These are phyloP conservation scores for Phaeosphaeria sp. DNA, from an alignment of 2,329 filamentous ascomycete genomes.

Conservation along the genomic window DNA sequence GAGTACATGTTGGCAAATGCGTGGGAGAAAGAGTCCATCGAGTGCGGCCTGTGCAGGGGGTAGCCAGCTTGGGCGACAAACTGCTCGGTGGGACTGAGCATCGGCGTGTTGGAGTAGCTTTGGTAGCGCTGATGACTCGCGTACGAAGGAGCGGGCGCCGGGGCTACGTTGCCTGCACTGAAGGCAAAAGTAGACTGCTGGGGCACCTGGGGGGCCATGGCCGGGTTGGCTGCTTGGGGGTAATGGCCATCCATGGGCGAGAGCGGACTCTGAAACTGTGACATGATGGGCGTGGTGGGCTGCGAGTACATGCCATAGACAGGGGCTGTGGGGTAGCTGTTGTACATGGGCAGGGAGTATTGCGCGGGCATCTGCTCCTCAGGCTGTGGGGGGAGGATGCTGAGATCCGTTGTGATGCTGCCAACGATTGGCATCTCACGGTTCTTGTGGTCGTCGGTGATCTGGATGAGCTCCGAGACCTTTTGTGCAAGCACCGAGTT, in stretches of 20 bases:
- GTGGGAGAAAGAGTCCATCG: conserved; percentile 30
- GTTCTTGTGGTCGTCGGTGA: conserved; percentile 96
- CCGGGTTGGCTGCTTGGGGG: conserved; percentile 15
- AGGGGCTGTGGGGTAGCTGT: conserved; percentile 29
- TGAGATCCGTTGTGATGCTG: conserved; percentile 24
- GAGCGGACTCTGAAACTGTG: conserved; percentile 26
- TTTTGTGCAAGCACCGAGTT: conserved; percentile 81
- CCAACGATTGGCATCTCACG: conserved; percentile 35
- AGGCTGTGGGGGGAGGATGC: conserved; percentile 18
- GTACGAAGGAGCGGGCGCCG: conserved; percentile 15
- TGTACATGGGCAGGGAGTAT: conserved; percentile 24
- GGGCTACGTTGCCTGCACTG: conserved; percentile 12
- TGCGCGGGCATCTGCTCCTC: conserved; percentile 23
- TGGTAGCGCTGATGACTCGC: conserved; percentile 26
- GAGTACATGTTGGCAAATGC: conserved; percentile 20
- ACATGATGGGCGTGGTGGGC: conserved; percentile 33
- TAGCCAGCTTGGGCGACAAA: conserved; percentile 19
- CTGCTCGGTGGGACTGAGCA: conserved; percentile 33
- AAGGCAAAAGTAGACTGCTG: conserved; percentile 19
- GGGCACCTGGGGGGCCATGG: conserved; percentile 12
- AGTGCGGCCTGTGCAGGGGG: conserved; percentile 31
- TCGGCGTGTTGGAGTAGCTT: conserved; percentile 25
- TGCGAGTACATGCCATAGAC: conserved; percentile 34
- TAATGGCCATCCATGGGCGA: conserved; percentile 24
- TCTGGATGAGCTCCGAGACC: conserved; percentile 82